Base-by-base conservation (phyloP, 1,284 basidiomycete species). In the Caloboletus firmus region DNA sequence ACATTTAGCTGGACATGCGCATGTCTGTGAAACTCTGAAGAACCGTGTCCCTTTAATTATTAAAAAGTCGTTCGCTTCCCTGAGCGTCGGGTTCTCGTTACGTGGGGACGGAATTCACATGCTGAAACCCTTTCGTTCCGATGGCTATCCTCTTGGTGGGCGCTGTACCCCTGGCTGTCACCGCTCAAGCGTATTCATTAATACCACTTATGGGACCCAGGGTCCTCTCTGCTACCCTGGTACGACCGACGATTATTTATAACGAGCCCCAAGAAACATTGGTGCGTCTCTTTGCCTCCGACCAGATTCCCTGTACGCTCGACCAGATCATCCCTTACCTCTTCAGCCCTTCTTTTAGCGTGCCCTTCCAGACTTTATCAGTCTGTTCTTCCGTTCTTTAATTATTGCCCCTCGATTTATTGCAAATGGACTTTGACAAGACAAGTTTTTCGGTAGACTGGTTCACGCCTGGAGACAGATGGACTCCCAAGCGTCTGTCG, bases 401-500 rank as follows among this genome's bases (percentile, higher is more conserved):
- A 51, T 45, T 31, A 26, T 28, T 26, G 32, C 18, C 17, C 42
- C 40, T 32, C 30, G 18, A 42, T 47, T 48, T 47, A 40, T 54
- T 48, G 41, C 42, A 43, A 39, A 68, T 68, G 70, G 69, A 71
- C 42, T 70, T 68, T 52, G 69, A 59, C 57, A 68, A 64, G 54
- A 65, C 70, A 3, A 70, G 58, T n/a, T 65, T 72, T 44, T 67
- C 62, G 11, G 66, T 69, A 11, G 67, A 69, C 44, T 70, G 65
- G 58, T 71, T 59, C 47, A 66, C 62, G 17, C 62, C 67, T 7
- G 64, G 66, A n/a, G 69, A 69, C 50, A 63, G 48, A 44, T 63
- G 49, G 39, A 49, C 50, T 7, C 57, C 59, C 34, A 61, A 66
- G 32, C 70, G 68, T 13, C 57, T 71, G 17, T 69, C 70, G 4